Evolutionary conservation across 441 rosid genomes (phyloP), one percentile per base, ranked within the genome.

Genomic region (Omphalea diandra): DNA sequence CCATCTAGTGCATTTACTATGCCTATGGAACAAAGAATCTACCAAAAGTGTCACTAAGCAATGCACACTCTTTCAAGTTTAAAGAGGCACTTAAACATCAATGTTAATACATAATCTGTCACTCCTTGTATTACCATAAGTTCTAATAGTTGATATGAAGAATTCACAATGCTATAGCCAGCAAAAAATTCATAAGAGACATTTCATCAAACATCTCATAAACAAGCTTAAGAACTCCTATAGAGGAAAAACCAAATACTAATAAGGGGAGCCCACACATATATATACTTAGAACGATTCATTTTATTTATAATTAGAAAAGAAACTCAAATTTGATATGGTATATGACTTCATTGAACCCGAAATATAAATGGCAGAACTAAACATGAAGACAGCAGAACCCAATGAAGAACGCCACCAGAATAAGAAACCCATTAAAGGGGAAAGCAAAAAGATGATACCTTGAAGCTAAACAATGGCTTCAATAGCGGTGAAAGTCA

Each of bases 121-220:
- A n/a, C n/a, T n/a, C n/a, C 10, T 53, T 49, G 7, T 26, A 53
- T 53, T 12, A 26, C 0, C 7, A 53, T 26, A 53, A 53, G 11
- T 26, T 26, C 3, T 24, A 5, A 26, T 27, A 12, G 58, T 33
- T 26, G 17, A 5, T 24, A 53, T 7, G 17, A 26, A 26, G 15
- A 26, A 53, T 53, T 53, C 46, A 20, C 1, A 58, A 32, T 18
- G 24, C 1, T 2, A 60, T 9, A 36, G 10, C n/a, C 33, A 62
- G 43, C 7, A 63, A 64, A 1, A 2, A 29, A 40, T 24, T 29
- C 24, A 38, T 64, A 17, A 44, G 38, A 40, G 12, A 24, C 55
- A 64, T 44, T 64, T 15, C 26, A 29, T 64, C 55, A 46, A 64
- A 64, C 68, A 43, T 5, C 38, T 63, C 15, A 14, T 63, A 7